Base-by-base conservation (phyloP, 2,329 filamentous ascomycete species). In the Fusarium ambrosium region DNA sequence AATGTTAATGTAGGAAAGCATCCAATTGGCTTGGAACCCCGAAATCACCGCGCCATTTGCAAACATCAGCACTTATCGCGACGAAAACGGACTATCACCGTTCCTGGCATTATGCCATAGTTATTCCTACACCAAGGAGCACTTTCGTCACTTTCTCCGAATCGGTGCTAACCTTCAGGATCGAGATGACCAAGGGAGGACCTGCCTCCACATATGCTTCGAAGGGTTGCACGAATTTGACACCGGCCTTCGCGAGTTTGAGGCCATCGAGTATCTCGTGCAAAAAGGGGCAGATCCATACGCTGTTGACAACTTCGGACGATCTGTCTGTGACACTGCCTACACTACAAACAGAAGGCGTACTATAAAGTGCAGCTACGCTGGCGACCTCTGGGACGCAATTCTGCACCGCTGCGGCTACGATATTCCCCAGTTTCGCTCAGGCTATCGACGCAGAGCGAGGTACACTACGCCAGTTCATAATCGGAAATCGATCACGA, bases 381-480 rank as follows among this genome's bases (percentile, higher is more conserved):
- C 3, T 16, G 65, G 68, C 0, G 72, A 71, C 11, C 13, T 69
- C 4, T 73, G 72, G 70, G 70, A 71, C 22, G 56, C 68, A 3
- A 60, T 62, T 2, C 14, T 74, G 7, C 51, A 73, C 6, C 34
- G 9, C 2, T 70, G 64, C 14, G 70, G 65, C 4, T 48, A 39
- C 14, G 36, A 51, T 3, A 67, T 69, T 18, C 11, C 22, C 1
- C 22, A 69, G 9, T 71, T 68, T 8, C 62, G 45, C 7, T 56
- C 59, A 3, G 36, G n/a, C 0, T 6, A 24, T 9, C 43, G 22
- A 8, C 55, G 62, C 4, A 62, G 60, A 29, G 45, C 63, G 4
- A 37, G 4, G 14, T 69, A 68, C 20, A 32, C 39, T 3, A 13
- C 10, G 1, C 2, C 0, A 7, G 13, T 0, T 4, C 53, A 20